These are phyloP conservation scores for Xylariaceae sp. DNA, from an alignment of 2,329 filamentous ascomycete genomes.

Conservation along the genomic window DNA sequence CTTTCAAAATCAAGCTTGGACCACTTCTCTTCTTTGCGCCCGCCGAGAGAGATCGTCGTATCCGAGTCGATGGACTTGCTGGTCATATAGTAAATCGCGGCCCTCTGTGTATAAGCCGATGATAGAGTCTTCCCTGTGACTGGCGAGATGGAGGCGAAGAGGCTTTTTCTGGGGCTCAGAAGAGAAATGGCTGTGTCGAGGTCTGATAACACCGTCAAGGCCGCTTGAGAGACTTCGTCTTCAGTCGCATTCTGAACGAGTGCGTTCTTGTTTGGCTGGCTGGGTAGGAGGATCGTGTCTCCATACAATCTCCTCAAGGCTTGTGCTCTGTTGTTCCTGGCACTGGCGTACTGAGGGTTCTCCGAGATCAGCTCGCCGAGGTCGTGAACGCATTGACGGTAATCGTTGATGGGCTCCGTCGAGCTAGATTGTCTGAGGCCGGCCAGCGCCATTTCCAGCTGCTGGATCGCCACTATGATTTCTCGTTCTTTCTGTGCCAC, in stretches of 20 bases:
- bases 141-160: conserved; percentile 53
- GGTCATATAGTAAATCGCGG: conserved; percentile 56
- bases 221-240: conserved; percentile 37
- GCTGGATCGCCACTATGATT: conserved; percentile 51
- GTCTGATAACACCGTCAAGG: conserved; percentile 44
- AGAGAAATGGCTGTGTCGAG: conserved; percentile 54
- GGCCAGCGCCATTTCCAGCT: conserved; percentile 49
- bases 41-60: conserved; percentile 35
- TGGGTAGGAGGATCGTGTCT: conserved; percentile 49
- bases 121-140: conserved; percentile 61
- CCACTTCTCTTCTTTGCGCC: conserved; percentile 46
- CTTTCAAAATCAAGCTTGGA: conserved; percentile 54
- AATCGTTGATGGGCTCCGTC: conserved; percentile 40
- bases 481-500: conserved; percentile 47
- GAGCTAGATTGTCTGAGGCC: conserved; percentile 36
- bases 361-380: conserved; percentile 53
- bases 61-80: conserved; percentile 44
- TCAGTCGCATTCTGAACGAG: conserved; percentile 37
- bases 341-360: conserved; percentile 63
- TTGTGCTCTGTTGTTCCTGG: conserved; percentile 70
- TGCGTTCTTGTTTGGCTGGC: conserved; percentile 36
- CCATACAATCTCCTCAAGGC: conserved; percentile 57
- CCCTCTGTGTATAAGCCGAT: conserved; percentile 67
- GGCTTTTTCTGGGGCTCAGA: conserved; percentile 46
- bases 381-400: conserved; percentile 42